A percentile compares a stretch with the other conserved stretches of the same genome.
These are phyloP conservation scores for Curvularia lunata DNA, from an alignment of 2,329 filamentous ascomycete genomes.

Conservation along the genomic window DNA sequence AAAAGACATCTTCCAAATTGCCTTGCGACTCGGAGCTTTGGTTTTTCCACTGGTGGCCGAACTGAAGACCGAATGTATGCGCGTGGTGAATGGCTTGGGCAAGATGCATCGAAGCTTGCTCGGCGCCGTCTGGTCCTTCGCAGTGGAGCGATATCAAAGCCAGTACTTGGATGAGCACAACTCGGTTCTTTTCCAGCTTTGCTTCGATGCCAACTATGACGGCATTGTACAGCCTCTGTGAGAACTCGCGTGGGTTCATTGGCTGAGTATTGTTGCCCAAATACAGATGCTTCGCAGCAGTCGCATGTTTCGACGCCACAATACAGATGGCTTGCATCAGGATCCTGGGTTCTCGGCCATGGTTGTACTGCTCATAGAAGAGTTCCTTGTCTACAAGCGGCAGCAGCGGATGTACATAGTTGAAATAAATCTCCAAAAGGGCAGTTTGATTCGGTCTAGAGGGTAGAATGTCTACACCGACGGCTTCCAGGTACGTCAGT, in stretches of 20 bases:
- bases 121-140: conserved; percentile 56
- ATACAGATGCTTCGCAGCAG: conserved; percentile 50
- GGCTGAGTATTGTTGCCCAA: conserved; percentile 45
- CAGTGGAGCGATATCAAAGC: conserved; percentile 56
- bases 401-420: conserved; percentile 55
- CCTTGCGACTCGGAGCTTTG: conserved; percentile 48
- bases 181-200: conserved; percentile 53
- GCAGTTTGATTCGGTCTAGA: conserved; percentile 46
- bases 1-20: conserved; percentile 56
- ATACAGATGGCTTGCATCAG: conserved; percentile 56
- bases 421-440: conserved; percentile 55
- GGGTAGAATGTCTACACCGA: conserved; percentile 45
- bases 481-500: conserved; percentile 47
- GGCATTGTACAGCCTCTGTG: conserved; percentile 52
- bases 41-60: conserved; percentile 50
- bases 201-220: conserved; percentile 52
- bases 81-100: conserved; percentile 58
- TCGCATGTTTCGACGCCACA: conserved; percentile 56
- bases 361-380: conserved; percentile 48
- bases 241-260: conserved; percentile 53
- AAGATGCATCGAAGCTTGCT: conserved; percentile 56
- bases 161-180: conserved; percentile 55
- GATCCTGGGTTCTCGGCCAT: conserved; percentile 48
- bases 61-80: conserved; percentile 57
- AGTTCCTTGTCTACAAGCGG: conserved; percentile 55